These are phyloP conservation scores for Drechslerella dactyloides DNA, from an alignment of 2,329 filamentous ascomycete species.

Conservation along the genomic window DNA sequence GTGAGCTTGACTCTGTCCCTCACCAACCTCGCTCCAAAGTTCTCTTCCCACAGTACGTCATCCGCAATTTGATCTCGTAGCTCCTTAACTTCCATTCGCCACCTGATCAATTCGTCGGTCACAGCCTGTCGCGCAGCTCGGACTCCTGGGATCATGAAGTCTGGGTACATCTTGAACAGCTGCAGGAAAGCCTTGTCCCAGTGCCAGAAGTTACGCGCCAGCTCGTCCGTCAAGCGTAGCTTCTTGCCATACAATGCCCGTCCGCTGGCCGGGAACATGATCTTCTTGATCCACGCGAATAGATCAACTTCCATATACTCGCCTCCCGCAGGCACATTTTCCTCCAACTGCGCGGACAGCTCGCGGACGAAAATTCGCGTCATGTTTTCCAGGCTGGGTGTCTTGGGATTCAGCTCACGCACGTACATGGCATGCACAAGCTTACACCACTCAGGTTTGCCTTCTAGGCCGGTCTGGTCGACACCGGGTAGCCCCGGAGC, in stretches of 20 bases:
- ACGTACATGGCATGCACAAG: slow-evolving; percentile 20
- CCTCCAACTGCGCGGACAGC: slow-evolving; percentile 16
- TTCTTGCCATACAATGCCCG: slow-evolving; percentile 35
- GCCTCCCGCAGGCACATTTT: background rate
- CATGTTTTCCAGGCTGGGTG: slow-evolving; percentile 24
- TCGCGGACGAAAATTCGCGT: slow-evolving; percentile 23
- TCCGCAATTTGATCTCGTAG: slow-evolving; percentile 22
- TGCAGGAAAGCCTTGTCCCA: slow-evolving; percentile 32
- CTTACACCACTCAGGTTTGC: slow-evolving; percentile 15
- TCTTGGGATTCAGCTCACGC: slow-evolving; percentile 15
- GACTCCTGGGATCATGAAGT: slow-evolving; percentile 40
- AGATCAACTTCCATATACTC: slow-evolving; percentile 30
- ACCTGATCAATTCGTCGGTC: slow-evolving; percentile 18
- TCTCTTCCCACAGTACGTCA: slow-evolving; percentile 42
- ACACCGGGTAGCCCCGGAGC: slow-evolving; percentile 11
- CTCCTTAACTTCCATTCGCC: slow-evolving; percentile 30
- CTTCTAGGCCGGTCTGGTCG: slow-evolving; percentile 29
- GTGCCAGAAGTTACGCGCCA: slow-evolving; percentile 26
- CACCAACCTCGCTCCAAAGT: slow-evolving; percentile 25
- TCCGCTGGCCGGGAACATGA: slow-evolving; percentile 34
- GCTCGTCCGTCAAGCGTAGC: slow-evolving; percentile 21
- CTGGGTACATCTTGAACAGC: slow-evolving; percentile 33
- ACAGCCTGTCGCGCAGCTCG: slow-evolving; percentile 19
- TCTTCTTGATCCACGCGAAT: slow-evolving; percentile 32
- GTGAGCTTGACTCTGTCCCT: slow-evolving; percentile 29